Base-by-base conservation (phyloP, 441 rosid species). In the Biscutella laevigata region DNA sequence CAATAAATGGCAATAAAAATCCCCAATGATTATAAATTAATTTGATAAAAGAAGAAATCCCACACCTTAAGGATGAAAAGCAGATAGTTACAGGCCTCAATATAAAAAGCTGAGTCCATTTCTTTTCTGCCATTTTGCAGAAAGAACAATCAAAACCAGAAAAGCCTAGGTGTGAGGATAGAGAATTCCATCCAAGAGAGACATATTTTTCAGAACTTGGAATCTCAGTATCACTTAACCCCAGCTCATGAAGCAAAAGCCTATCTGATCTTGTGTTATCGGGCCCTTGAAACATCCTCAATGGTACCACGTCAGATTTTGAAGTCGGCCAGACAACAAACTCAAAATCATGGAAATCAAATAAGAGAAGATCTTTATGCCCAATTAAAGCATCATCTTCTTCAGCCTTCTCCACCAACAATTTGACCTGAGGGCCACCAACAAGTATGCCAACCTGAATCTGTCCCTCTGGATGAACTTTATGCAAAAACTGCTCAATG, bases 321-420 rank as follows among this genome's bases (percentile, higher is more conserved):
- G 75, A 62, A 57, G 73, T 53, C 43, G 95, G 96, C 79, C 81
- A 77, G 46, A 75, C 71, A 49, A 72, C 76, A 66, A 77, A 61
- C 67, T 87, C 92, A 67, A 77, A 62, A 70, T 83, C 74, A 45
- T 70, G 84, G 64, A 87, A 63, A 66, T 83, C 80, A 77, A 91
- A 61, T 71, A 72, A 60, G 42, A 91, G 68, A 56, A 67, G 59
- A 71, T 72, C 78, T 70, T 71, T 73, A 62, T 64, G 65, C 50
- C 70, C 37, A 48, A 29, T 65, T 37, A 46, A 15, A 55, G 21
- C 62, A 56, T 64, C 59, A 46, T 37, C 37, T 36, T 60, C 49
- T 49, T 48, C 58, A 42, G 54, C 55, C 50, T 76, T 77, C 72
- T 68, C 70, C 9, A 71, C 56, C 26, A 79, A 67, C 20, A 87